These are phyloP conservation scores for Phanerochaete sordida DNA, from an alignment of 768 basidiomycete species.

Conservation along the genomic window DNA sequence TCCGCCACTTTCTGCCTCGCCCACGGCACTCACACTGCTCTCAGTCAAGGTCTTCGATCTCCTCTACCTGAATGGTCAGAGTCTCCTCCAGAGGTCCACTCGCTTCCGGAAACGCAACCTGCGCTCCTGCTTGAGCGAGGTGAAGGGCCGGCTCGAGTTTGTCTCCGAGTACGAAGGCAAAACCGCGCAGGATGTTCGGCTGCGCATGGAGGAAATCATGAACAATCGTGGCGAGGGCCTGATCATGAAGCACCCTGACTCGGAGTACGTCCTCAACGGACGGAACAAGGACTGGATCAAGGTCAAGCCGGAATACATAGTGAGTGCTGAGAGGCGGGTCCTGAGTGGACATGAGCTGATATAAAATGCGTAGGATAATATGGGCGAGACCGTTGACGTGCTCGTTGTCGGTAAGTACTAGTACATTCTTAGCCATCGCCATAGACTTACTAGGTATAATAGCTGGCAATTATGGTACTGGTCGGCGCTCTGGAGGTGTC, in stretches of 20 bases:
- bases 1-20: too few species aligned
- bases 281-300: constrained; percentile 94
- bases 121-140: constrained; percentile 58
- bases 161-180: constrained; percentile 67
- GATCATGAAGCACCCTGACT: constrained; percentile 81
- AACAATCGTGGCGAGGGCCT: constrained; percentile 87
- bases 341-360: neutral
- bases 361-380: constrained; percentile 57
- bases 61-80: constrained; percentile 81
- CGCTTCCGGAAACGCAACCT: constrained; percentile 79
- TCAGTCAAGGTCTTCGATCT: constrained; percentile 98
- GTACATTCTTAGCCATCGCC: neutral
- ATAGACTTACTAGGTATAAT: neutral
- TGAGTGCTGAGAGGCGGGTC: constrained; percentile 26
- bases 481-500: constrained; percentile 83
- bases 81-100: constrained; percentile 68
- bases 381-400: constrained; percentile 91
- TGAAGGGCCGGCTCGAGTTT: constrained; percentile 81
- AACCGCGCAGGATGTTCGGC: constrained; percentile 77
- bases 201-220: constrained; percentile 80
- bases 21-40: neutral
- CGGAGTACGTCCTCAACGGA: constrained; percentile 82
- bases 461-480: constrained; percentile 88
- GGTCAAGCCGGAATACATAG: constrained; percentile 89
- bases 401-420: constrained; percentile 75